Evolutionary conservation across 345 rosid species (phyloP).

Genomic region (Moricandia moricandioides): DNA sequence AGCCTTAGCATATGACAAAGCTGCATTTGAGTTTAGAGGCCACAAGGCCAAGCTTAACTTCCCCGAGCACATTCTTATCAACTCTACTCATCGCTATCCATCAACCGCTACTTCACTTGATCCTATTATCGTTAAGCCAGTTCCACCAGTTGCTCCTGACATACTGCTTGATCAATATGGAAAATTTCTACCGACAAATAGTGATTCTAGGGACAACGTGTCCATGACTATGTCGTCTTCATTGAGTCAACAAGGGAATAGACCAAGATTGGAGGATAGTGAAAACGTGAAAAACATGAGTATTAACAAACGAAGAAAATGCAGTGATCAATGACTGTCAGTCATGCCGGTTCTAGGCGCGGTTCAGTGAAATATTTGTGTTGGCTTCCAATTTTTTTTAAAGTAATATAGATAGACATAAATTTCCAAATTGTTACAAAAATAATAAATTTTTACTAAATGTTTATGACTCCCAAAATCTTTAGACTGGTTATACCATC

Average conservation of each 20-base stretch:
- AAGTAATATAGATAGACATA: background rate
- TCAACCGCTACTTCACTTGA: constrained; percentile 6
- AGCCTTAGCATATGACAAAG: constrained; percentile 38
- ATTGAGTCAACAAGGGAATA: background rate
- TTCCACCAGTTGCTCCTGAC: constrained; percentile 21
- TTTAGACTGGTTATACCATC: background rate
- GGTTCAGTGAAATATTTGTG: background rate
- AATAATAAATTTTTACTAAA: background rate
- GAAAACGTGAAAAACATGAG: constrained; percentile 12
- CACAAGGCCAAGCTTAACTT: constrained; percentile 39
- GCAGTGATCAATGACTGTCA: constrained; percentile 3
- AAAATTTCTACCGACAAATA: background rate
- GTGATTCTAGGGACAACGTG: background rate
- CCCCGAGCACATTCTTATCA: constrained; percentile 28
- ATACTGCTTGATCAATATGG: constrained; percentile 37
- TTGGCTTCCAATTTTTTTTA: background rate
- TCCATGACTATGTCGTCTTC: constrained; percentile 22
- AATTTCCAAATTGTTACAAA: background rate
- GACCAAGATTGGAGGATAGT: constrained; percentile 9
- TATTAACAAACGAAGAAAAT: constrained; percentile 32
- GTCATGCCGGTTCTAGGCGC: background rate
- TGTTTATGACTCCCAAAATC: background rate
- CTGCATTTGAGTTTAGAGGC: constrained; percentile 36
- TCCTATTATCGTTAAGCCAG: background rate
- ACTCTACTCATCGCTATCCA: constrained; percentile 15